Evolutionary conservation across 1,139 yeast species (phyloP).

Genomic region (Zygoascus sp.): DNA sequence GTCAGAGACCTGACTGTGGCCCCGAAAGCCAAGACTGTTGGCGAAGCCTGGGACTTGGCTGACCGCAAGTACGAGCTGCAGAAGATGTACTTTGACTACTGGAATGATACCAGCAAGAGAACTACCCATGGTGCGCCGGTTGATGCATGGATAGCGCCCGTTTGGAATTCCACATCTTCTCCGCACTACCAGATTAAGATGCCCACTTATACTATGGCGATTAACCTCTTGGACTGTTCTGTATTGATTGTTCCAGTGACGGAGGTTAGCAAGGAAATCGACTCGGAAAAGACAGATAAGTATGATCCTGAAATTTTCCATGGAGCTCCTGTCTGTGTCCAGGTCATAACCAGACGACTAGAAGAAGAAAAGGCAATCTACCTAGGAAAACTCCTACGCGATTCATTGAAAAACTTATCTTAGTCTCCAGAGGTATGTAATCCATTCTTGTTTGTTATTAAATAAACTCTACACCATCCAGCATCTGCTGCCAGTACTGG

Average conservation of each 20-base stretch:
- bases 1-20: background rate
- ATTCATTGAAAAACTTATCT: constrained; percentile 9
- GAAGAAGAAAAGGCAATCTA: constrained; percentile 51
- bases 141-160: constrained; percentile 49
- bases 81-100: constrained; percentile 38
- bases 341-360: constrained; percentile 45
- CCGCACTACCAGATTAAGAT: constrained; percentile 26
- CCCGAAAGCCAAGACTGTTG: constrained; percentile 29
- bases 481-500: constrained; percentile 9
- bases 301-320: constrained; percentile 46
- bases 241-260: constrained; percentile 46
- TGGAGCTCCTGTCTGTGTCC: constrained; percentile 53
- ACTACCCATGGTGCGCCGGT: constrained; percentile 44
- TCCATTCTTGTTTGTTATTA: too few relatives aligned
- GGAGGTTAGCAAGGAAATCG: constrained; percentile 40
- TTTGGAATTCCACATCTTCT: constrained; percentile 47
- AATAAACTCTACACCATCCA: background rate
- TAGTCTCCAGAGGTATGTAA: too few relatives aligned
- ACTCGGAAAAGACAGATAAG: constrained; percentile 13
- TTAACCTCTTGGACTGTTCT: constrained; percentile 44
- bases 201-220: constrained; percentile 40
- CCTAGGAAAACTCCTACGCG: constrained; percentile 30
- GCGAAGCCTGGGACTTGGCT: constrained; percentile 45
- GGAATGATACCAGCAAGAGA: constrained; percentile 33
- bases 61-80: constrained; percentile 36